Evolutionary conservation across 441 rosid genomes (phyloP).

Genomic region (Erodium moschatum): DNA sequence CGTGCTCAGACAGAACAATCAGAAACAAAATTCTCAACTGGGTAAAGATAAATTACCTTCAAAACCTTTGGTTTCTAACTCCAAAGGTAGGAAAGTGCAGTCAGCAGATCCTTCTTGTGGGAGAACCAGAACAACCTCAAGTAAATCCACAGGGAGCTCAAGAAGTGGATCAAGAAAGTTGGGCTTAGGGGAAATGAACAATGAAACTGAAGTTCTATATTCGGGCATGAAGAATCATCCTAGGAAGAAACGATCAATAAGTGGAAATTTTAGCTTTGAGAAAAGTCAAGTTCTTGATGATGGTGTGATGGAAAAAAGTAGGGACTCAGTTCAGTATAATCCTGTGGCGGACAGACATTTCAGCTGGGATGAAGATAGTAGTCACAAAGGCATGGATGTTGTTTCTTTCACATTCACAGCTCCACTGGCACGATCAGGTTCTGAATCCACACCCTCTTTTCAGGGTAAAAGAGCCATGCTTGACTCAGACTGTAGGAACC

Average conservation of each 20-base stretch:
- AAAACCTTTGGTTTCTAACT: conserved; percentile 32
- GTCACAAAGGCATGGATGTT: conserved; percentile 72
- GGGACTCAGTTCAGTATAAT: conserved; percentile 30
- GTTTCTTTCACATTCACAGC: conserved; percentile 91
- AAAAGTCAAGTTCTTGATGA: conserved; percentile 33
- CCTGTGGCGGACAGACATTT: conserved; percentile 32
- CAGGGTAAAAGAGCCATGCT: conserved; percentile 36
- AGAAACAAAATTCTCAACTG: conserved; percentile 59
- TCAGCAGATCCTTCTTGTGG: conserved; percentile 29
- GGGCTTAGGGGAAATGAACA: conserved; percentile 28
- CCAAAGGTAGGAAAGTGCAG: conserved; percentile 34
- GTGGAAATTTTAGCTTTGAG: conserved; percentile 33
- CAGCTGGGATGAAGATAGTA: conserved; percentile 57
- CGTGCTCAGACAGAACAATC: conserved; percentile 75
- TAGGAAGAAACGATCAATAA: conserved; percentile 60
- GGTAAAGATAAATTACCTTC: conserved; percentile 42
- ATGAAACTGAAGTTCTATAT: conserved; percentile 33
- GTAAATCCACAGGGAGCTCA: conserved; percentile 33
- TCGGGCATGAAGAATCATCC: conserved; percentile 32
- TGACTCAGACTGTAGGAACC: conserved; percentile 38
- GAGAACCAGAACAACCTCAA: conserved; percentile 28
- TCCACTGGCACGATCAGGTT: conserved; percentile 49
- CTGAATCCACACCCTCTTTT: conserved; percentile 27
- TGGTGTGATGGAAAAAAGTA: conserved; percentile 22
- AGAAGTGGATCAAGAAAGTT: conserved; percentile 52